phyloP scores from a whole-genome alignment of 106 monocot genomes.

The Dendrobium huoshanense region DNA sequence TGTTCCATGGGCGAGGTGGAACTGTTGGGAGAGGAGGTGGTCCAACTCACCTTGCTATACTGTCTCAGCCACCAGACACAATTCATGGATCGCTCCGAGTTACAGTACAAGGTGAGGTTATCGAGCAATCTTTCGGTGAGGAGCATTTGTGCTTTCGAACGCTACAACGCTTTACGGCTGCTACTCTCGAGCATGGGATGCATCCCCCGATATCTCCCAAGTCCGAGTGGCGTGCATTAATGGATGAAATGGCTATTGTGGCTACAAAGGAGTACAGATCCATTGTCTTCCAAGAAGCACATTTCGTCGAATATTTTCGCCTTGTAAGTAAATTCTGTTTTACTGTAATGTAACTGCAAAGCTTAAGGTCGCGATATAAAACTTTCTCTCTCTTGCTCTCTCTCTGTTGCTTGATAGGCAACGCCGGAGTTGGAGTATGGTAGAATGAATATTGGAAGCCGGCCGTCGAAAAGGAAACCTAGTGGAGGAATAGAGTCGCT shows the following conservation, averaged over 20 bases:
- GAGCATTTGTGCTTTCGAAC: slow-evolving; percentile 95
- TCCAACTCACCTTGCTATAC: slow-evolving; percentile 81
- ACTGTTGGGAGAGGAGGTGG: slow-evolving; percentile 88
- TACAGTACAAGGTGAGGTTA: slow-evolving; percentile 90
- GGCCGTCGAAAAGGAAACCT: slow-evolving; percentile 89
- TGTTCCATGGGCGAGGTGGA: slow-evolving; percentile 96
- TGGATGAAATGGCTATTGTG: slow-evolving; percentile 93
- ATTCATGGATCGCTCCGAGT: slow-evolving; percentile 79
- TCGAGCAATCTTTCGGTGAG: slow-evolving; percentile 94
- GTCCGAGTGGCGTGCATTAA: slow-evolving; percentile 79
- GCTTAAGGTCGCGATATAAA: too few species aligned
- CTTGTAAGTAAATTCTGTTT: slow-evolving; percentile 32
- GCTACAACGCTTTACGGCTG: slow-evolving; percentile 87
- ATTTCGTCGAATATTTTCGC: slow-evolving; percentile 96
- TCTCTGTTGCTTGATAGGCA: slow-evolving; percentile 42
- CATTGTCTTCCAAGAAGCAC: slow-evolving; percentile 80
- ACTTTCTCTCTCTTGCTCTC: too few species aligned
- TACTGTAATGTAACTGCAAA: too few species aligned
- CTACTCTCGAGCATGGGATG: slow-evolving; percentile 97
- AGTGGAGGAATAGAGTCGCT: slow-evolving; percentile 98
- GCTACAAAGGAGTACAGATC: slow-evolving; percentile 83
- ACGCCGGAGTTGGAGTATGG: slow-evolving; percentile 95
- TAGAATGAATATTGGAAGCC: slow-evolving; percentile 95
- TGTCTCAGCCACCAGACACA: slow-evolving; percentile 87
- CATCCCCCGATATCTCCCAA: slow-evolving; percentile 84